Conservation (phyloP, 148 eudicot genomes). For the Oxyria digyna region DNA sequence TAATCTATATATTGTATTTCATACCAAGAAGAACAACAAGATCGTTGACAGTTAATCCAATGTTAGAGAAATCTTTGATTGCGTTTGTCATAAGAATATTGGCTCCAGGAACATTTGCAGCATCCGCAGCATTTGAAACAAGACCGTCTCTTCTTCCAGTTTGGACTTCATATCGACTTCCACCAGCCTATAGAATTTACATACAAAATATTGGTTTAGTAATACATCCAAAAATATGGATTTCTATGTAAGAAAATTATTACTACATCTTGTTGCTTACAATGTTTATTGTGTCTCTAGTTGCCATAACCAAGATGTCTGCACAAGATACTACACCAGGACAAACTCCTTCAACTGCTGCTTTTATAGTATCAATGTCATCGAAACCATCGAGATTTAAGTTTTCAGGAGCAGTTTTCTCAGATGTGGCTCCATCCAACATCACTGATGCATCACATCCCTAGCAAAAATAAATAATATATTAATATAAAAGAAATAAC, state of each 20-base stretch:
- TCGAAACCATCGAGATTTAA: slow-evolving; percentile 28
- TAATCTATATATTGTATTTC: background rate
- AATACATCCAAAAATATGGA: background rate
- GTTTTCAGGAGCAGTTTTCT: slow-evolving; percentile 31
- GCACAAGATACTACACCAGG: slow-evolving; percentile 57
- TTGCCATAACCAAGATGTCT: slow-evolving; percentile 34
- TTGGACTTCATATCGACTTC: slow-evolving; percentile 28
- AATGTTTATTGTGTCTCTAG: slow-evolving; percentile 33
- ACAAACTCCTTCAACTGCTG: slow-evolving; percentile 29
- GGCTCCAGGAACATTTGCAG: slow-evolving; percentile 21
- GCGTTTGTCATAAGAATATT: slow-evolving; percentile 12
- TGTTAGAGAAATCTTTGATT: slow-evolving; percentile 15
- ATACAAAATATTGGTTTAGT: background rate
- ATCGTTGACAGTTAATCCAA: slow-evolving; percentile 22
- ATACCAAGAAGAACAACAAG: slow-evolving; percentile 28
- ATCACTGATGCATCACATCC: slow-evolving; percentile 59
- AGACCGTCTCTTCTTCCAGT: slow-evolving; percentile 46
- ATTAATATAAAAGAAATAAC: no score
- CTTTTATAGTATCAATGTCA: slow-evolving; percentile 26
- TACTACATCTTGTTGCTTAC: slow-evolving; percentile 12
- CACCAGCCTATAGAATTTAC: slow-evolving; percentile 28
- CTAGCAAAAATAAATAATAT: slow-evolving; percentile 9
- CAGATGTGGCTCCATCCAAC: slow-evolving; percentile 28
- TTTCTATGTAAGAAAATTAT: background rate
- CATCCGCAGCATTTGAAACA: slow-evolving; percentile 24